Evolutionary conservation across 2,329 filamentous ascomycete species (phyloP), one percentile per base, ranked within the genome.

Genomic region (Hymenoscyphus infarciens): DNA sequence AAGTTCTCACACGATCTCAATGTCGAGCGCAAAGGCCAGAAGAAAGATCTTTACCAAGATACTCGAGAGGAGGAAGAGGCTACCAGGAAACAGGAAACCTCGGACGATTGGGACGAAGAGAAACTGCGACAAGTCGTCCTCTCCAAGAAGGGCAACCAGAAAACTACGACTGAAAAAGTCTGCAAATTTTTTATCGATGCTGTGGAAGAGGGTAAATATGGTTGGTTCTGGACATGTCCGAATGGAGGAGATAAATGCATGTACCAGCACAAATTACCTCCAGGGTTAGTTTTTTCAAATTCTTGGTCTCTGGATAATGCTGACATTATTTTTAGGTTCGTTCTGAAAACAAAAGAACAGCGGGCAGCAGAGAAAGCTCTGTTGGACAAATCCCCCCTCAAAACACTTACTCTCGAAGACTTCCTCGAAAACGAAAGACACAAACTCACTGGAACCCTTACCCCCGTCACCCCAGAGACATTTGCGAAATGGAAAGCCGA

Each of bases 401-500:
- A 93, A 75, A 97, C 95, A 1, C 83, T 99, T 59, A 99, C 95
- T 0, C 83, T 99, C 56, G 95, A 99, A 80, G 95, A 99, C 76
- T 99, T 97, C 82, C 80, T 99, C 61, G 95, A 99, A 77, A 94
- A 90, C 0, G 94, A 99, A 80, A 86, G 95, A 70, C 92, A 97
- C 80, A 98, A 98, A 78, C 86, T 99, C 59, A 93, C 89, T 0
- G 95, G 94, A 61, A 92, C 83, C 0, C 82, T 98, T 59, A 99
- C 96, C 1, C 96, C 96, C 5, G 96, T 99, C 66, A 99, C 91
- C 1, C 89, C 88, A 2, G 95, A 99, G 74, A 83, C 87, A 0
- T 99, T 99, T 74, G 92, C 92, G 66, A 95, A 95, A 74, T 99
- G 95, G 95, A 99, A 99, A 83, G 88, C 93, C 79, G 90, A 96